Base-by-base conservation (phyloP, 2,329 filamentous ascomycete species). In the Fusarium sp. region DNA sequence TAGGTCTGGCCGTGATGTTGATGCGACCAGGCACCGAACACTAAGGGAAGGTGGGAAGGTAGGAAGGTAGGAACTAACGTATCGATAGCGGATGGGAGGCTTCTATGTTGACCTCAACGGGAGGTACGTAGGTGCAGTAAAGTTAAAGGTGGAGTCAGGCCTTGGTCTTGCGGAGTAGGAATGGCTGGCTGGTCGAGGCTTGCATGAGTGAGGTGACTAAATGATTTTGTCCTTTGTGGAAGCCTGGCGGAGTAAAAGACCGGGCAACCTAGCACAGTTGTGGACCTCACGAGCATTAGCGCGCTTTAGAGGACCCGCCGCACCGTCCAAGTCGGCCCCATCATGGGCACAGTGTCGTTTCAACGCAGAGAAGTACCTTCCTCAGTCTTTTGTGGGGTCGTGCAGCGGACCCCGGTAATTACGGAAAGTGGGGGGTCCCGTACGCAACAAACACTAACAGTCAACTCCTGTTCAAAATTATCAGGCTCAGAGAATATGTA, bases 31-130 rank as follows among this genome's bases (percentile, higher is more conserved):
- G 53, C 58, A 52, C 45, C 29, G 18, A 18, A n/a, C 34, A 38
- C 34, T 38, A 15, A 30, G 29, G 29, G 11, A 30, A 29, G 27
- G 16, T 38, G 8, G 24, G 24, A n/a, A 25, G 24, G 24, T 25
- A 25, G 24, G 24, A 27, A 27, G 25, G 25, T 27, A 27, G 25
- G 25, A 27, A 38, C 32, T 38, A 11, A 38, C 9, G 34, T 38
- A 38, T 38, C 34, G 18, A 24, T 29, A 38, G 43, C 22, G 24
- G 43, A 24, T 30, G 30, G 45, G 14, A 38, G 24, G 32, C 32
- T 32, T 69, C 51, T 52, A 42, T 56, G 51, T 71, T 68, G 68
- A 61, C 52, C 68, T 58, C 20, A 32, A 38, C 3, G 18, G 34
- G 34, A 38, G 18, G 18, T 38, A 38, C 9, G 18, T 38, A 54